Evolutionary conservation across 306 rosid genomes (phyloP).

Genomic region (Calophaca sinica): DNA sequence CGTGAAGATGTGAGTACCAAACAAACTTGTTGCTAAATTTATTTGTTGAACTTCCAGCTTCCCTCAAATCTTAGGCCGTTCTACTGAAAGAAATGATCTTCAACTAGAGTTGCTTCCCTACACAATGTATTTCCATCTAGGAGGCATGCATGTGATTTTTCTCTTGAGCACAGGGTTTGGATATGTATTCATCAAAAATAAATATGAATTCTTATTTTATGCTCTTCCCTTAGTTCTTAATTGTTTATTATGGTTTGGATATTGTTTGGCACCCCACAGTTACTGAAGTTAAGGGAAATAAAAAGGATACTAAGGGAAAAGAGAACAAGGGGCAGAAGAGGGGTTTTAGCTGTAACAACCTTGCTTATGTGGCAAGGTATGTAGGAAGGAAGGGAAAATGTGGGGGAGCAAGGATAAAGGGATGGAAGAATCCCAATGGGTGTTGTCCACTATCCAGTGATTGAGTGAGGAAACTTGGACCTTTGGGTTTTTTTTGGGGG

Average conservation of each 20-base stretch:
- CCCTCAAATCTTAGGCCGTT: constrained; percentile 8
- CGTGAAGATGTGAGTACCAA: constrained; percentile 73
- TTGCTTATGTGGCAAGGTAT: no score
- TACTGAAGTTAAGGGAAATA: background rate
- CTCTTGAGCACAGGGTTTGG: background rate
- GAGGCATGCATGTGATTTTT: background rate
- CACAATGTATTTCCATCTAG: constrained; percentile 4
- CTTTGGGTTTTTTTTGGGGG: background rate
- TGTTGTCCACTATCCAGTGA: background rate
- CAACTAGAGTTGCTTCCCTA: background rate
- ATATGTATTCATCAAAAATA: background rate
- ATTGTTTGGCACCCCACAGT: background rate
- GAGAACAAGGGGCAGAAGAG: background rate
- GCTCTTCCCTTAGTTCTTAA: background rate
- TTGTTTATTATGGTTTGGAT: constrained; percentile 9
- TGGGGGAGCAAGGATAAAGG: background rate
- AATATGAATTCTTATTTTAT: background rate
- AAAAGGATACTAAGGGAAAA: background rate
- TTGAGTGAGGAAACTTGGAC: background rate
- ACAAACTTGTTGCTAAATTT: constrained; percentile 22
- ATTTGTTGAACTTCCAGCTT: constrained; percentile 24
- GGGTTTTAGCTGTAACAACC: no score
- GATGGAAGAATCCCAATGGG: background rate
- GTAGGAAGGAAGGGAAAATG: background rate
- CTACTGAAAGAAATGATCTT: constrained; percentile 30